Conservation (phyloP, 371 early-diverging fungal genomes). For the Rhizomucor pusillus region DNA sequence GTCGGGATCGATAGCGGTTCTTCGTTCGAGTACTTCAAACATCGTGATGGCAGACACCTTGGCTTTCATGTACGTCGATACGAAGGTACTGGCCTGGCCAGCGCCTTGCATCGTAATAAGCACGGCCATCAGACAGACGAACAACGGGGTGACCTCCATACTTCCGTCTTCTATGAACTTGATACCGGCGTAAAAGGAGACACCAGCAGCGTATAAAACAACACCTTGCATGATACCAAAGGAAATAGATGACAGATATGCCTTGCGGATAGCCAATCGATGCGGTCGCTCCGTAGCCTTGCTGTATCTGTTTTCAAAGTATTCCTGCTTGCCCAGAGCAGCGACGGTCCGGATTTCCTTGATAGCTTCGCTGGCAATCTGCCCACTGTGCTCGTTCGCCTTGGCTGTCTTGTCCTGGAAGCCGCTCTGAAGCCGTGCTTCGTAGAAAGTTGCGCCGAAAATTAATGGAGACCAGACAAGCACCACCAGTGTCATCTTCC, state of each 20-base stretch:
- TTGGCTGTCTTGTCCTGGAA: slow-evolving; percentile 59
- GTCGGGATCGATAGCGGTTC: slow-evolving; percentile 68
- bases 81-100: slow-evolving; percentile 54
- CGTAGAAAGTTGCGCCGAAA: slow-evolving; percentile 39
- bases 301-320: slow-evolving; percentile 59
- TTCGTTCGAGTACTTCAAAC: slow-evolving; percentile 71
- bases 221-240: slow-evolving; percentile 69
- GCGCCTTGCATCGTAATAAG: slow-evolving; percentile 70
- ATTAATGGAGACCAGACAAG: slow-evolving; percentile 52
- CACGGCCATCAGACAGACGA: slow-evolving; percentile 65
- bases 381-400: slow-evolving; percentile 67
- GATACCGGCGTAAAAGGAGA: slow-evolving; percentile 59
- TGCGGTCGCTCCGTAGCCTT: slow-evolving; percentile 66
- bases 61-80: slow-evolving; percentile 69
- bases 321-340: slow-evolving; percentile 71
- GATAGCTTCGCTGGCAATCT: slow-evolving; percentile 83
- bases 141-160: slow-evolving; percentile 44
- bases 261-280: slow-evolving; percentile 54
- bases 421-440: slow-evolving; percentile 41
- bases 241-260: slow-evolving; percentile 56
- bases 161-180: slow-evolving; percentile 36
- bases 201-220: slow-evolving; percentile 59
- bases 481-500: slow-evolving; percentile 61
- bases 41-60: slow-evolving; percentile 77
- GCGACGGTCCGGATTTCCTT: slow-evolving; percentile 86